These are phyloP conservation scores for Cladosporium austrohemisphaericum DNA, from an alignment of 2,329 filamentous ascomycete genomes.

Conservation along the genomic window DNA sequence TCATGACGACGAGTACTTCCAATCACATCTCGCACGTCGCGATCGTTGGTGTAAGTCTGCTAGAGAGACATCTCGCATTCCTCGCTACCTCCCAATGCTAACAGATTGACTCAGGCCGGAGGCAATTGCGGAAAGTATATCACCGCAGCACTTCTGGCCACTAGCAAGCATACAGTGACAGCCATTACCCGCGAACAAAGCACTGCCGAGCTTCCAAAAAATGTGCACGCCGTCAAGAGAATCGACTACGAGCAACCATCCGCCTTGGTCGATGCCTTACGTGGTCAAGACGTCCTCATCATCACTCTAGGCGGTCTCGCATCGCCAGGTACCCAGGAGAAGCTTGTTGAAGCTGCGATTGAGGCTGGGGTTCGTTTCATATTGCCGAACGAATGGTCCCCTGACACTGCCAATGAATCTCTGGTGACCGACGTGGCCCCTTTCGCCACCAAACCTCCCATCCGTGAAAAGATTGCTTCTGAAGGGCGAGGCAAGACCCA, in stretches of 20 bases:
- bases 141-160: constrained; percentile 38
- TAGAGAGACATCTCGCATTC: too few species aligned
- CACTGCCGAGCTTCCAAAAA: constrained; percentile 39
- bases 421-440: constrained; percentile 22
- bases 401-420: constrained; percentile 27
- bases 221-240: constrained; percentile 33
- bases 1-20: too few species aligned
- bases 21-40: too few species aligned
- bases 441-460: constrained; percentile 17
- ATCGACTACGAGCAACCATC: constrained; percentile 48
- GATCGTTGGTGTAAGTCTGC: too few species aligned
- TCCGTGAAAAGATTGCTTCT: constrained; percentile 24
- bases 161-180: constrained; percentile 48
- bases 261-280: constrained; percentile 33
- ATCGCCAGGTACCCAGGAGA: constrained; percentile 28
- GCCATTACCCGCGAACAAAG: constrained; percentile 46
- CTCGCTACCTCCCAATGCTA: too few species aligned
- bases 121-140: constrained; percentile 39
- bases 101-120: too few species aligned
- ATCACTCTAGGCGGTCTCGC: constrained; percentile 37
- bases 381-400: constrained; percentile 38
- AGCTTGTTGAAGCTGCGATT: constrained; percentile 33
- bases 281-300: constrained; percentile 37
- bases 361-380: constrained; percentile 38
- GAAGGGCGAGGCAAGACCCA: constrained; percentile 21